Percentiles rank a stretch among this genome's conserved stretches.
Conservation (phyloP, 129 eudicot genomes). For the Pulicaria dysenterica region DNA sequence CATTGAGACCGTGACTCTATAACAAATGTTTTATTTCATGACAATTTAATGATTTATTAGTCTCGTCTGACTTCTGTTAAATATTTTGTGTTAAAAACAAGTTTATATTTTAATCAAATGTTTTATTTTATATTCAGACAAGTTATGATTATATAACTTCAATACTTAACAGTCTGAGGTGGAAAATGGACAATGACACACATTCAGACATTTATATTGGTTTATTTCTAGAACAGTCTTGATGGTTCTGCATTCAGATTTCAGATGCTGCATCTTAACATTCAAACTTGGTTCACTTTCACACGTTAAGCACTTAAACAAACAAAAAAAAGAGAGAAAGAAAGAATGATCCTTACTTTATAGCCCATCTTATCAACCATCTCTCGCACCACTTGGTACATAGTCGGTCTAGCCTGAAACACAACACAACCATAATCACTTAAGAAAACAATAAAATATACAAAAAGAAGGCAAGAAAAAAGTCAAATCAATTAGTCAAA, state of each 20-base stretch:
- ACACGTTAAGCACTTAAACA: neutral
- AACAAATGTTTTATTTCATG: neutral
- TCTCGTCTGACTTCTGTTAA: neutral
- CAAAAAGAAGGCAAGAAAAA: neutral
- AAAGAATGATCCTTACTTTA: constrained; percentile 41
- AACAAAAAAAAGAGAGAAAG: neutral
- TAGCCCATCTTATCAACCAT: constrained; percentile 96
- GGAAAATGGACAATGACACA: neutral
- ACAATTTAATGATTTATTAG: neutral
- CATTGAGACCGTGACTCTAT: neutral
- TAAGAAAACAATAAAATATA: neutral
- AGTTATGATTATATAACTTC: neutral
- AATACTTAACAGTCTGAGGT: neutral
- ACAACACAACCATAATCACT: constrained; percentile 8
- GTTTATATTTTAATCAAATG: neutral
- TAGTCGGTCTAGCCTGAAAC: constrained; percentile 86
- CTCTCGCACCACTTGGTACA: constrained; percentile 77
- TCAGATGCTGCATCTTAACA: neutral
- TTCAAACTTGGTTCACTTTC: neutral
- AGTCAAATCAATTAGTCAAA: neutral
- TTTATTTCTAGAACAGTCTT: neutral
- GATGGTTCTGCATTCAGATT: neutral
- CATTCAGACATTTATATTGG: neutral
- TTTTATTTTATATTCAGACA: neutral
- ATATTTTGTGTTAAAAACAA: neutral